Evolutionary conservation across 1,284 basidiomycete species (phyloP), one percentile per base, ranked within the genome.

Genomic region (Apiotrichum montevideense): DNA sequence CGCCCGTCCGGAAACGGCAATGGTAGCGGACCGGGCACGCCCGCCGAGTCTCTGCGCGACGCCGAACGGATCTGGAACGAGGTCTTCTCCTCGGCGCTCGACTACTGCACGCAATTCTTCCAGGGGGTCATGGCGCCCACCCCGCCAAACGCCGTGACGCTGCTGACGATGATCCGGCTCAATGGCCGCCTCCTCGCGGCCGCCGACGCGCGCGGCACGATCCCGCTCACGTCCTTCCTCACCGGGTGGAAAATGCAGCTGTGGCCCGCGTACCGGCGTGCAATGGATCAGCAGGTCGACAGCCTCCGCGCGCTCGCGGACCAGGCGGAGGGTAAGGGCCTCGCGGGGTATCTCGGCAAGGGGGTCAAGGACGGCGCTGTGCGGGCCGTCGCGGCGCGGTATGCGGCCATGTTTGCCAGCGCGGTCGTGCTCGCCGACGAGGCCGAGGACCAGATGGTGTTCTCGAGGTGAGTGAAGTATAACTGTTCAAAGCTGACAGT

Each of bases 401-500:
- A 96, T 71, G 81, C 86, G 10, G 79, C 80, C 32, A 71, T 93
- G 62, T 95, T 96, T 78, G 85, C 84, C 57, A 85, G 86, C 2
- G 85, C 91, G 61, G 83, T 91, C 21, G 82, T 83, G 32, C 76
- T 95, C 63, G 90, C 89, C 6, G 83, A 83, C 49, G 86, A 89
- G 64, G 86, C 85, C 44, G 89, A 93, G 63, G 92, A 96, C 71
- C 90, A 88, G 6, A 94, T 95, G 91, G 87, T 94, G 47, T 95
- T 94, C 68, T 86, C 87, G 11, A 91, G 92, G 92, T 92, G 70
- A 53, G 70, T 59, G 13, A 42, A 42, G 9, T 15, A 14, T 9
- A 14, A 15, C 9, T 14, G 6, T 2, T 14, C n/a, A 7, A 39
- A 45, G 56, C 15, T 56, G 40, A 35, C 39, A 40, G 2, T 60